Evolutionary conservation across 179 eudicot species (phyloP).

Genomic region (Heliamphora pulchella): DNA sequence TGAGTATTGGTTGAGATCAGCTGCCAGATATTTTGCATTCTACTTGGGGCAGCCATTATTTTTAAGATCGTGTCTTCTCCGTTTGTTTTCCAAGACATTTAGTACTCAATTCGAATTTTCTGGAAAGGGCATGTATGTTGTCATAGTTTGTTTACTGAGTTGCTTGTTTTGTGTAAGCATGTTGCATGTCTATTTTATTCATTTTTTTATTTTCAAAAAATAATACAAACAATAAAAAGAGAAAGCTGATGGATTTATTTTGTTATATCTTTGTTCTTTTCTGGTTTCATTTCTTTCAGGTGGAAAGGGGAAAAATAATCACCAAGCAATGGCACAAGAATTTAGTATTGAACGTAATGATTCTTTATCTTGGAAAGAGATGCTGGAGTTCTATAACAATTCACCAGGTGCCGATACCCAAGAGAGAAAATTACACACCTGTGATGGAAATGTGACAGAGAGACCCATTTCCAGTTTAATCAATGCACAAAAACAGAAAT

Average conservation of each 20-base stretch:
- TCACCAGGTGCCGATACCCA: constrained; percentile 25
- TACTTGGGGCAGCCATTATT: not conserved
- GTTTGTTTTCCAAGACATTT: not conserved
- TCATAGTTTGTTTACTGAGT: not conserved
- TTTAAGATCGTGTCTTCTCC: not conserved
- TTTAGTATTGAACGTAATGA: constrained; percentile 22
- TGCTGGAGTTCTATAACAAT: constrained; percentile 29
- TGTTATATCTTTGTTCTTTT: constrained; percentile 22
- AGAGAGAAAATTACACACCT: constrained; percentile 21
- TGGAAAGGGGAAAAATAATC: constrained; percentile 25
- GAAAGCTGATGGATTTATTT: constrained; percentile 17
- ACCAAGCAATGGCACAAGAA: constrained; percentile 22
- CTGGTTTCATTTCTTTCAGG: constrained; percentile 22
- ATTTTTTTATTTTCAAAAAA: not conserved
- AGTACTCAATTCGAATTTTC: not conserved
- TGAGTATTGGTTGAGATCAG: not conserved
- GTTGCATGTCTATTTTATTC: not conserved
- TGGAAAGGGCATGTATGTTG: not conserved
- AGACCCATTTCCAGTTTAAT: constrained; percentile 37
- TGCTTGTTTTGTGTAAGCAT: not conserved
- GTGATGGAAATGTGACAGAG: constrained; percentile 32
- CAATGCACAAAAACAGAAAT: constrained; percentile 57
- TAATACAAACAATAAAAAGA: not conserved
- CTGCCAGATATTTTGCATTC: constrained; percentile 8
- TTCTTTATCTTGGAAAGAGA: constrained; percentile 36